A percentile compares a stretch with the other conserved stretches of the same genome.
phyloP scores from a whole-genome alignment of 257 asterid species.

The Gentiana dahurica region DNA sequence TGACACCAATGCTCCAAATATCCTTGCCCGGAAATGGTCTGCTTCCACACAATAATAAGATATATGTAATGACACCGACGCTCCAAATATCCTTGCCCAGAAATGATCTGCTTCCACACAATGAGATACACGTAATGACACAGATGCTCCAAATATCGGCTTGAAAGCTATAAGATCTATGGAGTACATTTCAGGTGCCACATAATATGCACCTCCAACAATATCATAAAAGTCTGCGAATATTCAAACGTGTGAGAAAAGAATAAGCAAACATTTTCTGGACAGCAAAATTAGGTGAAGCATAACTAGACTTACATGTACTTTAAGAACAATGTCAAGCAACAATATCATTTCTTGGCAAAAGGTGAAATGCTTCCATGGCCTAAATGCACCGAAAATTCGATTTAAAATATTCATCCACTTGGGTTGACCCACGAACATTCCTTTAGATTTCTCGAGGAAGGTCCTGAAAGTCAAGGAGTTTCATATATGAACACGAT shows the following conservation, averaged over 20 bases:
- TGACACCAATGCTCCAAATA: no score
- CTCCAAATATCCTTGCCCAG: no score
- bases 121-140: constrained; percentile 75
- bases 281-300: background rate
- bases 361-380: no score
- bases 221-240: constrained; percentile 82
- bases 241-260: constrained; percentile 4
- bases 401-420: no score
- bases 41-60: no score
- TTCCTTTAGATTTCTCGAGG: constrained; percentile 16
- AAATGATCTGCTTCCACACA: constrained; percentile 39
- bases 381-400: no score
- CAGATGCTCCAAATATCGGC: constrained; percentile 99
- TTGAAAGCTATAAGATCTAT: constrained; percentile 87
- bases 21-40: no score
- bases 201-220: constrained; percentile 98
- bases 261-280: background rate
- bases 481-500: constrained; percentile 22
- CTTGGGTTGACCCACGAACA: no score
- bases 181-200: constrained; percentile 95
- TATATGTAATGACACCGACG: no score
- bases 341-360: no score
- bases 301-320: background rate
- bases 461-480: constrained; percentile 21
- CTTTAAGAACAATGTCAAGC: background rate